phyloP scores from a whole-genome alignment of 306 rosid species.

The Dicorynia guianensis region DNA sequence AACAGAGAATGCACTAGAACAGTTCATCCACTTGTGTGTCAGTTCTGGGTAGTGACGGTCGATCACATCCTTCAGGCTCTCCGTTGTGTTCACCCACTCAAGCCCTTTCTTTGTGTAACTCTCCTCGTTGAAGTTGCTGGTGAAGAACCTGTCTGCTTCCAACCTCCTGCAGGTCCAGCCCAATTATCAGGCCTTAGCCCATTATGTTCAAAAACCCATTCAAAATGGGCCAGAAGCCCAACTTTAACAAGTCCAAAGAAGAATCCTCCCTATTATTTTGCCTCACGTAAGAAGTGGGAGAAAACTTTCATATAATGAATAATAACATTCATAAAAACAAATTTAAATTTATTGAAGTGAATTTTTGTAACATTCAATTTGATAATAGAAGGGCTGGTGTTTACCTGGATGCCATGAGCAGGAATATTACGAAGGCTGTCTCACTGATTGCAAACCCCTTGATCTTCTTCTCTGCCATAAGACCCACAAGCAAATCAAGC shows the following conservation, averaged over 20 bases:
- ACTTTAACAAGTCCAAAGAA: neutral
- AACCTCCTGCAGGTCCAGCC: constrained; percentile 49
- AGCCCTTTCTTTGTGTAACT: constrained; percentile 59
- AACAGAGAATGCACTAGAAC: constrained; percentile 67
- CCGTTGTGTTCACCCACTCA: constrained; percentile 67
- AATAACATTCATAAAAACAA: too few relatives aligned
- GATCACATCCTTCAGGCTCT: constrained; percentile 62
- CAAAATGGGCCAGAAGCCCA: too few relatives aligned
- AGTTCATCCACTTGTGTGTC: constrained; percentile 61
- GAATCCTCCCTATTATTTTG: neutral
- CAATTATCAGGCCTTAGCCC: neutral
- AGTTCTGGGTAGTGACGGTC: constrained; percentile 64
- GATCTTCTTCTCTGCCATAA: constrained; percentile 74
- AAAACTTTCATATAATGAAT: too few relatives aligned
- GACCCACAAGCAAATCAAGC: constrained; percentile 65
- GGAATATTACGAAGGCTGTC: constrained; percentile 61
- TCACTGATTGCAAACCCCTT: constrained; percentile 72
- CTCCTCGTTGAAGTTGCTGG: constrained; percentile 60
- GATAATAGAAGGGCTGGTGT: too few relatives aligned
- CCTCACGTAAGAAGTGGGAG: too few relatives aligned
- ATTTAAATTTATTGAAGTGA: too few relatives aligned
- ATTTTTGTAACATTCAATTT: too few relatives aligned
- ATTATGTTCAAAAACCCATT: neutral
- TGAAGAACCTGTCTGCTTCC: constrained; percentile 69
- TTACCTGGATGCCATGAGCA: constrained; percentile 69